These are phyloP conservation scores for Kwoniella pini DNA, from an alignment of 768 basidiomycete species.

Conservation along the genomic window DNA sequence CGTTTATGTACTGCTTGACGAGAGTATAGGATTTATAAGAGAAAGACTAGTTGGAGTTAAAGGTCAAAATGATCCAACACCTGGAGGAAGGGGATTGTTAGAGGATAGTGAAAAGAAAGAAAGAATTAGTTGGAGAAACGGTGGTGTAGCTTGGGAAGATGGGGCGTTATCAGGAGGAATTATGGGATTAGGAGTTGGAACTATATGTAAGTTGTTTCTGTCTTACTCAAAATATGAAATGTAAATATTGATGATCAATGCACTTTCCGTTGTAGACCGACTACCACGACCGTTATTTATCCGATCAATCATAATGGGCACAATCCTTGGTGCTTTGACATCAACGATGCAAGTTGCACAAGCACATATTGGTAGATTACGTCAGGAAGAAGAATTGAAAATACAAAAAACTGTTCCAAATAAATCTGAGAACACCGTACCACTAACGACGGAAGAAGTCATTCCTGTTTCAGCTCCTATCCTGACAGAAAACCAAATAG, in stretches of 20 bases:
- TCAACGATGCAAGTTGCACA: slow-evolving; percentile 32
- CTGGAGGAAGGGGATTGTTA: slow-evolving; percentile 2
- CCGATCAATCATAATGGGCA: slow-evolving; percentile 44
- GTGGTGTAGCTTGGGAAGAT: slow-evolving; percentile 39
- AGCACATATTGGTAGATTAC: slow-evolving; percentile 28
- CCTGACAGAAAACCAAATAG: not conserved
- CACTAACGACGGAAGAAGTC: slow-evolving; percentile 9
- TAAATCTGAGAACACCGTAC: not conserved
- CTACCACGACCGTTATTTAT: slow-evolving; percentile 44
- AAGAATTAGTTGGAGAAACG: slow-evolving; percentile 36
- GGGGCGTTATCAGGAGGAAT: slow-evolving; percentile 45
- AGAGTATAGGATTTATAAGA: slow-evolving; percentile 36
- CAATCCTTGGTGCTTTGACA: slow-evolving; percentile 38
- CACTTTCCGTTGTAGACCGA: slow-evolving; percentile 28
- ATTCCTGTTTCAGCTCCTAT: too few species aligned
- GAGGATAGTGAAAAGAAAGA: not conserved
- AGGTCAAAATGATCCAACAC: not conserved
- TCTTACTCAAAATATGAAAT: too few species aligned
- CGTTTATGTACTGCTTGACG: slow-evolving; percentile 41
- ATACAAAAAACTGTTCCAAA: not conserved
- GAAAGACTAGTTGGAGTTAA: slow-evolving; percentile 28
- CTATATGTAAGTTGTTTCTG: slow-evolving; percentile 45
- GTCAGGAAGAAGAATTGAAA: slow-evolving; percentile 15
- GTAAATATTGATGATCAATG: not conserved
- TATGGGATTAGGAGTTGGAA: slow-evolving; percentile 39